Conservation (phyloP, 2,329 filamentous ascomycete genomes). For the Acrocalymma vagum region DNA sequence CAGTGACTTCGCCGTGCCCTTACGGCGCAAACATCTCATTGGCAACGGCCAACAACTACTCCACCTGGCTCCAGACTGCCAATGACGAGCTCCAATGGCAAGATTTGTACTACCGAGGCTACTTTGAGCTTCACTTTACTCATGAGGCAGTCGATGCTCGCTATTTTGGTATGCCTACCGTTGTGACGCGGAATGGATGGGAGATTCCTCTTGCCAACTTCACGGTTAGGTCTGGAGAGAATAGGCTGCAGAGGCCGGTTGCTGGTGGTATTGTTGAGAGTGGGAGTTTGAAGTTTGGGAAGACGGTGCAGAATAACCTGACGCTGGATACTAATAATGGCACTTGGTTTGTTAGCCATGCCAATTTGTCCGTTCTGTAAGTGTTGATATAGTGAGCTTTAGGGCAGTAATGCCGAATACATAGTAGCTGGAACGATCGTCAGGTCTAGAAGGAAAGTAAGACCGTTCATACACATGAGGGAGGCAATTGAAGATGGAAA, state of each 20-base stretch:
- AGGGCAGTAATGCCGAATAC: too few species aligned
- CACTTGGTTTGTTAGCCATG: constrained; percentile 44
- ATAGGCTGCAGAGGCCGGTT: constrained; percentile 62
- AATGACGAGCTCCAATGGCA: constrained; percentile 77
- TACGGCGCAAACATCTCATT: constrained; percentile 68
- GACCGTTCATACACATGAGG: too few species aligned
- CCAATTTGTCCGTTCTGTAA: constrained; percentile 32
- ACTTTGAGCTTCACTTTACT: constrained; percentile 69
- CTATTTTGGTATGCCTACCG: constrained; percentile 71
- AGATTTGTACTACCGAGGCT: constrained; percentile 77
- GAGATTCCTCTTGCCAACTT: constrained; percentile 76
- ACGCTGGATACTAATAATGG: constrained; percentile 45
- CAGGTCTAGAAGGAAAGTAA: too few species aligned
- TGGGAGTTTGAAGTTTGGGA: constrained; percentile 63
- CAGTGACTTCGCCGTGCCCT: constrained; percentile 68
- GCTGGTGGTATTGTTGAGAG: constrained; percentile 62
- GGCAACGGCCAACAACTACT: constrained; percentile 56
- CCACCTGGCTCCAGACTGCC: constrained; percentile 41
- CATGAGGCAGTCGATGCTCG: constrained; percentile 65
- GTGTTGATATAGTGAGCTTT: too few species aligned
- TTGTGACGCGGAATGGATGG: constrained; percentile 66
- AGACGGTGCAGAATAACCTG: constrained; percentile 41
- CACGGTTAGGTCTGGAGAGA: constrained; percentile 69
- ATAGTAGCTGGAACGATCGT: too few species aligned
- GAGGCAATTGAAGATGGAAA: too few species aligned